A percentile compares a stretch with the other conserved stretches of the same genome.
These are phyloP conservation scores for Penicillium salamii DNA, from an alignment of 495 filamentous ascomycete species.

Conservation along the genomic window DNA sequence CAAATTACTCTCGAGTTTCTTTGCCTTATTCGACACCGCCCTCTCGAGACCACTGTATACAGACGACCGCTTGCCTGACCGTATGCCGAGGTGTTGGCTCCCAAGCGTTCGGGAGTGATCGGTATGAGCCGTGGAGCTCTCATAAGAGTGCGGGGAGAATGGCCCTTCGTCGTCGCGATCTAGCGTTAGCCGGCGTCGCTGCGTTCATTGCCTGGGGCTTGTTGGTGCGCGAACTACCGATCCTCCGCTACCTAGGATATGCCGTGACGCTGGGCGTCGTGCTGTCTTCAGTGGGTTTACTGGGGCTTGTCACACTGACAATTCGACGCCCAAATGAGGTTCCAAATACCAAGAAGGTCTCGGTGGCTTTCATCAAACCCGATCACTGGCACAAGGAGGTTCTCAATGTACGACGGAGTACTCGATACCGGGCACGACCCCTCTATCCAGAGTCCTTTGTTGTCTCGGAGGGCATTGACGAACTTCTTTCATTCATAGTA, in stretches of 20 bases:
- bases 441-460: constrained; percentile 76
- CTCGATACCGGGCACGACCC: constrained; percentile 51
- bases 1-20: not conserved
- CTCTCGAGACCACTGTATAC: not conserved
- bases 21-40: not conserved
- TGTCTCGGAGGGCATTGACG: constrained; percentile 78
- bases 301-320: constrained; percentile 60
- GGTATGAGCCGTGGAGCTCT: constrained; percentile 33
- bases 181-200: constrained; percentile 64
- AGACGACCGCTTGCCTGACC: constrained; percentile 1
- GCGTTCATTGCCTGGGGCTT: constrained; percentile 85
- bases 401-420: constrained; percentile 51
- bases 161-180: constrained; percentile 74
- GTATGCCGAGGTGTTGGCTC: constrained; percentile 14
- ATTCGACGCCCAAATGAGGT: constrained; percentile 45
- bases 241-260: constrained; percentile 75
- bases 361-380: constrained; percentile 59
- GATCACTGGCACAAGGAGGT: constrained; percentile 67
- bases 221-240: constrained; percentile 73
- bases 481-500: constrained; percentile 70
- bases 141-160: constrained; percentile 50
- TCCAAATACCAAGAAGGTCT: constrained; percentile 27
- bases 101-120: constrained; percentile 22
- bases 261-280: constrained; percentile 68
- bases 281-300: constrained; percentile 48